phyloP scores from a whole-genome alignment of 768 basidiomycete species.

The Boletellus ananas region DNA sequence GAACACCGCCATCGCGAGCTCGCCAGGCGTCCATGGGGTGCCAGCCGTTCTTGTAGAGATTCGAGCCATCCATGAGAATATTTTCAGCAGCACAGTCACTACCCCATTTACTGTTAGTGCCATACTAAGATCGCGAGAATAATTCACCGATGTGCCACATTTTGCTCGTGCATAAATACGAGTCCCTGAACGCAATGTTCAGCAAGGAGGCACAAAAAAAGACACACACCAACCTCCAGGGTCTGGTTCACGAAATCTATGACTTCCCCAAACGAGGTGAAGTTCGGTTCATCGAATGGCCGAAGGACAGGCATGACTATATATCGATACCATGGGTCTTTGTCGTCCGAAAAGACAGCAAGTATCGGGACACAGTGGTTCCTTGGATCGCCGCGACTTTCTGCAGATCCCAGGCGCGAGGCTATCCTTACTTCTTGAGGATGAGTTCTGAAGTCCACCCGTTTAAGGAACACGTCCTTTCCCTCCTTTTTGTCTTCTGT shows the following conservation, averaged over 20 bases:
- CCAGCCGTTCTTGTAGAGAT: slow-evolving; percentile 26
- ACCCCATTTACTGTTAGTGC: not conserved
- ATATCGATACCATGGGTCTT: slow-evolving; percentile 13
- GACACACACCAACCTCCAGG: slow-evolving; percentile 15
- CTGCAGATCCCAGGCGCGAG: not conserved
- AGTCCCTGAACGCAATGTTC: slow-evolving; percentile 24
- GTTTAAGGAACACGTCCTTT: slow-evolving; percentile 15
- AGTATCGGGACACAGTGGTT: slow-evolving; percentile 27
- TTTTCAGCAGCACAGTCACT: slow-evolving; percentile 30
- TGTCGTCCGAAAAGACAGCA: slow-evolving; percentile 10
- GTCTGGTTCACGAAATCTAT: slow-evolving; percentile 28
- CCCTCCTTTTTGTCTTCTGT: not conserved
- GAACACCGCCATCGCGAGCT: slow-evolving; percentile 13
- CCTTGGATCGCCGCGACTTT: not conserved
- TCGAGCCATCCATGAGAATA: slow-evolving; percentile 29
- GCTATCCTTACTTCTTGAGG: slow-evolving; percentile 4
- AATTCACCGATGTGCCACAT: slow-evolving; percentile 35
- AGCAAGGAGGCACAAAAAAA: not conserved
- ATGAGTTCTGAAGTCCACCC: not conserved
- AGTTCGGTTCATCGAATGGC: slow-evolving; percentile 19
- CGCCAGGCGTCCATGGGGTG: slow-evolving; percentile 18
- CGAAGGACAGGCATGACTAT: slow-evolving; percentile 30
- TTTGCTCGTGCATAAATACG: slow-evolving; percentile 33
- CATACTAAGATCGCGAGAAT: too few species aligned
- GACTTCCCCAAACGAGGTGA: slow-evolving; percentile 24